These are phyloP conservation scores for Skeletonema marinoi DNA, from an alignment of 108 stramenopile genomes.

Conservation along the genomic window DNA sequence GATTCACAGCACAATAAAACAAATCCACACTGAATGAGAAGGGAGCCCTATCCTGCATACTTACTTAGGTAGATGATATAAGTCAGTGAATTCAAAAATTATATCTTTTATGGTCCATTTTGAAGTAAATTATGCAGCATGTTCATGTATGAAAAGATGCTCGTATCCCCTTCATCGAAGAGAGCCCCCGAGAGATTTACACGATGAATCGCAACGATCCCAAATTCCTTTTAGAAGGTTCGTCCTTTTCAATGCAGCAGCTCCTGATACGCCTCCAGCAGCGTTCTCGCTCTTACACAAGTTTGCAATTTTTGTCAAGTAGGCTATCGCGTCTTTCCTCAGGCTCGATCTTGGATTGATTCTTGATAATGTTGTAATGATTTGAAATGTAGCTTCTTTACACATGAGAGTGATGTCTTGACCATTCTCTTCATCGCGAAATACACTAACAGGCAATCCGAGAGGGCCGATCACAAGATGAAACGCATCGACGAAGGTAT, in stretches of 20 bases:
- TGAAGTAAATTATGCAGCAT: no score
- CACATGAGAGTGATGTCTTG: slow-evolving; percentile 60
- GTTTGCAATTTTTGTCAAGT: slow-evolving; percentile 57
- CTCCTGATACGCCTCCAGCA: slow-evolving; percentile 51
- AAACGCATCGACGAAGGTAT: slow-evolving; percentile 65
- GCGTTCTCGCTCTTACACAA: slow-evolving; percentile 72
- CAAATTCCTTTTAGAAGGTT: slow-evolving; percentile 64
- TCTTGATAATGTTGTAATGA: slow-evolving; percentile 50
- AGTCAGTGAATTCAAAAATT: no score
- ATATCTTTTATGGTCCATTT: no score
- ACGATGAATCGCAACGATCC: slow-evolving; percentile 33
- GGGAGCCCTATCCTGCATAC: no score
- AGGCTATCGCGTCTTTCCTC: slow-evolving; percentile 42
- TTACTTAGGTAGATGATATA: no score
- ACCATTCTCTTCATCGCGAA: slow-evolving; percentile 56
- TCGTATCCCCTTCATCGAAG: neutral
- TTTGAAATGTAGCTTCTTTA: slow-evolving; percentile 63
- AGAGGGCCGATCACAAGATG: slow-evolving; percentile 68
- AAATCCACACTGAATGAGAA: no score
- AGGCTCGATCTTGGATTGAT: slow-evolving; percentile 41
- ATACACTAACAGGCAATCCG: slow-evolving; percentile 77
- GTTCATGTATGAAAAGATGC: neutral
- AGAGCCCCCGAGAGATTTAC: neutral
- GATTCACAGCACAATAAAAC: no score
- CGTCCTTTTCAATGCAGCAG: slow-evolving; percentile 61